A percentile compares a stretch with the other conserved stretches of the same genome.
Conservation (phyloP, 257 asterid species). For the Solanum megistacrolobum region DNA sequence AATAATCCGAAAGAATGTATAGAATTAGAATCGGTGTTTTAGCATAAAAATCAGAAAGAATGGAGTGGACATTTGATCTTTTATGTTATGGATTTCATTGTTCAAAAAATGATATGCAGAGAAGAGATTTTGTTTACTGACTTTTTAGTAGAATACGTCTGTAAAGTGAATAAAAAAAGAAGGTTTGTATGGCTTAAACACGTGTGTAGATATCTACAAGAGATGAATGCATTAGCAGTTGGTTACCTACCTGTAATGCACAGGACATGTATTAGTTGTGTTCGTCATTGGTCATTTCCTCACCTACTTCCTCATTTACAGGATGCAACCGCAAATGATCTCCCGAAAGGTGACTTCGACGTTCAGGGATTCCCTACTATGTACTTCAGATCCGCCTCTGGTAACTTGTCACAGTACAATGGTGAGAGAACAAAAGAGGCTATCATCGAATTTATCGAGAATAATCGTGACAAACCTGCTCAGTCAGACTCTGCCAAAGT, state of each 20-base stretch:
- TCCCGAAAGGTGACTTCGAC: background rate
- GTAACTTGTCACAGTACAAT: constrained; percentile 1
- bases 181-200: background rate
- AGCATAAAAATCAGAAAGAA: background rate
- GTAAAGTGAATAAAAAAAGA: background rate
- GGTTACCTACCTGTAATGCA: background rate
- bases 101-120: background rate
- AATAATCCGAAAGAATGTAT: background rate
- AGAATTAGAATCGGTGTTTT: background rate
- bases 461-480: background rate
- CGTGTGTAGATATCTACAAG: background rate
- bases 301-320: background rate
- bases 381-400: constrained; percentile 15
- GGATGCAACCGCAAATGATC: constrained; percentile 12
- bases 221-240: background rate
- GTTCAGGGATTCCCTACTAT: constrained; percentile 10
- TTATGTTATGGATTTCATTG: background rate
- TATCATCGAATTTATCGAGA: constrained; percentile 12
- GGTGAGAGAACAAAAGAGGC: constrained; percentile 16
- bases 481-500: background rate
- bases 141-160: background rate
- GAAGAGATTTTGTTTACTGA: background rate
- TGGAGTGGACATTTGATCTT: background rate
- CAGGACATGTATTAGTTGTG: background rate
- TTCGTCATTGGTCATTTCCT: background rate